Percentiles rank a stretch among this genome's conserved stretches.
Conservation (phyloP, 2,329 filamentous ascomycete genomes). For the Ophiostoma piceae region DNA sequence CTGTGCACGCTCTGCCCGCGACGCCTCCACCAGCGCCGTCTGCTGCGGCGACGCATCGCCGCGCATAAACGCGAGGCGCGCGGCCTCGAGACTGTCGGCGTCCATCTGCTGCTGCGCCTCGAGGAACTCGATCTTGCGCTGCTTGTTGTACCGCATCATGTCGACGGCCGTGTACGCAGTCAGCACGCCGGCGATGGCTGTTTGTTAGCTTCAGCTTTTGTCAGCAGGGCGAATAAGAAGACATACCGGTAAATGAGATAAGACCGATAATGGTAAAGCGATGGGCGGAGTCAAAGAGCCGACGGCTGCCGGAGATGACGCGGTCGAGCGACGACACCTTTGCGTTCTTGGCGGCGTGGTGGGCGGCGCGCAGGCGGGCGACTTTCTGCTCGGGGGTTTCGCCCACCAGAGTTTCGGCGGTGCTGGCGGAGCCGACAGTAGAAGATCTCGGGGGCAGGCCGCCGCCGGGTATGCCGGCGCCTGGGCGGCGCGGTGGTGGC, state of each 20-base stretch:
- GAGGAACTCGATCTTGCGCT: conserved; percentile 55
- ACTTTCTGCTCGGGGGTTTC: conserved; percentile 68
- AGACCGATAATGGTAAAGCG: conserved; percentile 50
- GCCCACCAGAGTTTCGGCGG: conserved; percentile 28
- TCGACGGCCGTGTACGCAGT: conserved; percentile 57
- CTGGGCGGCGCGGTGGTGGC: background rate
- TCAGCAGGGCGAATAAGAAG: too few relatives aligned
- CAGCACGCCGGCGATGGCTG: conserved; percentile 51
- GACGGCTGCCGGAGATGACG: conserved; percentile 44
- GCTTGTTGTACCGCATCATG: conserved; percentile 57
- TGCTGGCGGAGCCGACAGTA: conserved; percentile 22
- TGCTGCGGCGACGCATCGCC: conserved; percentile 54
- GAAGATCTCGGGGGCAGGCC: background rate
- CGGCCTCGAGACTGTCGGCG: conserved; percentile 51
- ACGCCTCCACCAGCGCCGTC: conserved; percentile 52
- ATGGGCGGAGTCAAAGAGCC: conserved; percentile 53
- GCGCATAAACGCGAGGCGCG: conserved; percentile 56
- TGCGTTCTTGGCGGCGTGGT: conserved; percentile 59
- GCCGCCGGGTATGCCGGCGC: background rate
- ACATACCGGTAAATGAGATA: conserved; percentile 54
- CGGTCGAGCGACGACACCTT: conserved; percentile 50
- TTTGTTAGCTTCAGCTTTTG: too few relatives aligned
- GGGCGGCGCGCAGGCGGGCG: conserved; percentile 60
- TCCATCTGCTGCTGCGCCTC: conserved; percentile 51
- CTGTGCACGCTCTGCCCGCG: conserved; percentile 33